Conservation (phyloP, 495 filamentous ascomycete species). For the Talaromyces stipitatus region DNA sequence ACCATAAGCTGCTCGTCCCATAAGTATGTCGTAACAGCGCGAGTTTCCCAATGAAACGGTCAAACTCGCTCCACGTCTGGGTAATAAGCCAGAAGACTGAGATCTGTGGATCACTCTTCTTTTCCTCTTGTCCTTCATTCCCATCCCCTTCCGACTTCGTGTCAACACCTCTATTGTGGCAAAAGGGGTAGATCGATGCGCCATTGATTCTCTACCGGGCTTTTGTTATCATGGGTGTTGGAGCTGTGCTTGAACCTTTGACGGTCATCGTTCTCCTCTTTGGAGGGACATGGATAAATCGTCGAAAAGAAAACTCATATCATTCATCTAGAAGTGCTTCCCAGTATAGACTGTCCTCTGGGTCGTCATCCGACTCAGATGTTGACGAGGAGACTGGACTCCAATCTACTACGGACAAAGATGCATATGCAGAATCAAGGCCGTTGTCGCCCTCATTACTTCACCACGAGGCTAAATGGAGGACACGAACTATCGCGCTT, state of each 20-base stretch:
- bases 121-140: neutral
- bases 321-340: neutral
- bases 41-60: neutral
- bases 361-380: slow-evolving; percentile 10
- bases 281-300: slow-evolving; percentile 53
- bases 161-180: neutral
- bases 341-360: neutral
- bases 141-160: neutral
- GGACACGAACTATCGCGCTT: slow-evolving; percentile 33
- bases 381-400: slow-evolving; percentile 19
- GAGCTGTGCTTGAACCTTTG: slow-evolving; percentile 45
- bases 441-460: slow-evolving; percentile 22
- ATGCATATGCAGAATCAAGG: slow-evolving; percentile 19
- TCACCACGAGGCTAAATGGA: slow-evolving; percentile 26
- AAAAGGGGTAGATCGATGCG: neutral
- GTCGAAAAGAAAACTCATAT: slow-evolving; percentile 16
- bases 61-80: neutral
- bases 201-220: neutral
- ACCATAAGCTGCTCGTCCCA: neutral
- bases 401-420: slow-evolving; percentile 21
- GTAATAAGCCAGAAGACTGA: neutral
- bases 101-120: neutral
- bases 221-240: slow-evolving; percentile 35
- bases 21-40: neutral
- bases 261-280: slow-evolving; percentile 49